These are phyloP conservation scores for Paramyrothecium roridum DNA, from an alignment of 2,329 filamentous ascomycete species.

Conservation along the genomic window DNA sequence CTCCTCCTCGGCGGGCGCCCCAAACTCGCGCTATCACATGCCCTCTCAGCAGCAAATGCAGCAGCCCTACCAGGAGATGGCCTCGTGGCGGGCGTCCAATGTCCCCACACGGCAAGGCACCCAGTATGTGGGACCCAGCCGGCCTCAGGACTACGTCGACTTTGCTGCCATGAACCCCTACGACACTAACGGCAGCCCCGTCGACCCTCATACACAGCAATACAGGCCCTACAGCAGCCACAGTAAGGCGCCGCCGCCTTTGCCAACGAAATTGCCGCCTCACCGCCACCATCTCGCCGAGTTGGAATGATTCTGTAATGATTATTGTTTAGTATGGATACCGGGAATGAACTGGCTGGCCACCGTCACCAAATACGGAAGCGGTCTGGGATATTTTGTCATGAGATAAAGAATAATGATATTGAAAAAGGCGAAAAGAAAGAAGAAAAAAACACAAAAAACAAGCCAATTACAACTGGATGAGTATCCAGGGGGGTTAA, in stretches of 20 bases:
- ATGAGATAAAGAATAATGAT: not conserved
- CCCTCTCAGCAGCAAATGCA: constrained; percentile 1
- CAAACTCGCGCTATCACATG: not conserved
- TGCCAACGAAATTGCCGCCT: not conserved
- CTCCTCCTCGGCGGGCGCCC: not conserved
- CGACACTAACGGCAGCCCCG: not conserved
- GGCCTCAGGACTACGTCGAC: constrained; percentile 14
- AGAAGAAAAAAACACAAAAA: not conserved
- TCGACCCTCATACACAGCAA: constrained; percentile 1
- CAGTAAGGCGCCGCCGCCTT: not conserved
- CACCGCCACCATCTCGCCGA: not conserved
- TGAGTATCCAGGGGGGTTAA: not conserved
- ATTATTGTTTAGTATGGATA: not conserved
- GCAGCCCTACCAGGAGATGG: constrained; percentile 3
- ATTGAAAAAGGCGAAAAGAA: not conserved
- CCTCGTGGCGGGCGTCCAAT: constrained; percentile 4
- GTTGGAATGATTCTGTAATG: not conserved
- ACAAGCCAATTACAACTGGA: not conserved
- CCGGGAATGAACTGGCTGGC: not conserved
- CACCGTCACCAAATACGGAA: not conserved
- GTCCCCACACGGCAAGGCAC: constrained; percentile 11
- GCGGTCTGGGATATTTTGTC: not conserved
- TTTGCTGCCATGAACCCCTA: constrained; percentile 14
- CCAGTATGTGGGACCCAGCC: constrained; percentile 14
- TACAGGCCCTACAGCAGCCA: not conserved